These are phyloP conservation scores for Ilyonectria mors-panacis DNA, from an alignment of 2,329 filamentous ascomycete genomes.

Conservation along the genomic window DNA sequence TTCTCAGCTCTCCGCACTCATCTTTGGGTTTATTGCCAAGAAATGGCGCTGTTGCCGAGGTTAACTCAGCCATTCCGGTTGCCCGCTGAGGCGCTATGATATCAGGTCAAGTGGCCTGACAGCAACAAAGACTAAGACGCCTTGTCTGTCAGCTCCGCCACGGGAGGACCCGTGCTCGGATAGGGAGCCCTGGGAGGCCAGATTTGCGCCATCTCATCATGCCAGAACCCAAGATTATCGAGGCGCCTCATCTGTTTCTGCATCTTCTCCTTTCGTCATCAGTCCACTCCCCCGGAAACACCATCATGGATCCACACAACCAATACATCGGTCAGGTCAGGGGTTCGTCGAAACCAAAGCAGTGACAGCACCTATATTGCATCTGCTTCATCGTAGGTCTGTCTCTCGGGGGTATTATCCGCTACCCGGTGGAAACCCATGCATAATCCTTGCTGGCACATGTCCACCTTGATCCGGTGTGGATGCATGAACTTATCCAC, in stretches of 20 bases:
- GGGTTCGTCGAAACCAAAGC: conserved; percentile 1
- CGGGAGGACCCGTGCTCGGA: conserved; percentile 1
- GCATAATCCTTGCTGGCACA: conserved; percentile 33
- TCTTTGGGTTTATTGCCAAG: background rate
- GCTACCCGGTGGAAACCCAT: conserved; percentile 18
- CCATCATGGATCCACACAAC: conserved; percentile 15
- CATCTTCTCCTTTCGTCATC: conserved; percentile 2
- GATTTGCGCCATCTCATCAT: conserved; percentile 20
- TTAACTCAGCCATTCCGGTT: conserved; percentile 9
- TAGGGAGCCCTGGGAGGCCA: background rate
- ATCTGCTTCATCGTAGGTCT: conserved; percentile 23
- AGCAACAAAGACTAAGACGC: background rate
- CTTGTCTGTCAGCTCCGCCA: background rate
- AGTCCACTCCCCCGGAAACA: conserved; percentile 16
- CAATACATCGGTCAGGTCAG: conserved; percentile 3
- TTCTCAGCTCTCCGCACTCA: background rate
- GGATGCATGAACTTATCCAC: conserved; percentile 31
- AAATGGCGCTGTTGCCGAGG: conserved; percentile 9
- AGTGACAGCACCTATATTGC: background rate
- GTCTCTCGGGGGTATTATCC: conserved; percentile 18
- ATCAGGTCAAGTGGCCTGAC: background rate
- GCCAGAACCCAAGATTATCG: conserved; percentile 9
- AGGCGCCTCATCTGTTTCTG: conserved; percentile 6
- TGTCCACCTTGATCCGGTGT: conserved; percentile 13
- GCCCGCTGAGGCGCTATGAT: background rate